Evolutionary conservation across 345 rosid genomes (phyloP).

Genomic region (Acer yangbiense): DNA sequence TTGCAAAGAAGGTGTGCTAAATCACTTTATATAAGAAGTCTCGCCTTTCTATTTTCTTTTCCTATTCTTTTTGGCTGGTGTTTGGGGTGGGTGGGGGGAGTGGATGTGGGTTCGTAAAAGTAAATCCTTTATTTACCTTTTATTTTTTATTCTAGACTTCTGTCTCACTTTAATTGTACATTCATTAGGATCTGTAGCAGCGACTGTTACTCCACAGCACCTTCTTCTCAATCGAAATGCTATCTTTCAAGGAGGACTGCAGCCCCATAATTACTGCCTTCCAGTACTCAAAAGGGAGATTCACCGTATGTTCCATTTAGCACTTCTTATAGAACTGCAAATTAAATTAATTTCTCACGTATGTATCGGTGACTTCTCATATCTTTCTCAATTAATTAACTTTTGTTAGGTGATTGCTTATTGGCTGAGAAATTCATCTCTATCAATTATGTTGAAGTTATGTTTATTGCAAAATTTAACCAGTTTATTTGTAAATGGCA

Average conservation of each 20-base stretch:
- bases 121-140: background rate
- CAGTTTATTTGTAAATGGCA: slow-evolving; percentile 2
- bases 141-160: background rate
- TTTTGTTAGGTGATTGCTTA: background rate
- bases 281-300: slow-evolving; percentile 92
- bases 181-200: slow-evolving; percentile 64
- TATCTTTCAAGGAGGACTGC: slow-evolving; percentile 92
- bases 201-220: slow-evolving; percentile 96
- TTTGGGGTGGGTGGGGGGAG: background rate
- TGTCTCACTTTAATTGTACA: slow-evolving; percentile 11
- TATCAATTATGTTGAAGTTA: background rate
- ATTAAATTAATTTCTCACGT: background rate
- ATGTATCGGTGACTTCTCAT: background rate
- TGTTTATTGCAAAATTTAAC: background rate
- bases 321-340: background rate
- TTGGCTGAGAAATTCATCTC: background rate
- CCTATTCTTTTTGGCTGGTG: background rate
- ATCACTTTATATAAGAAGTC: background rate
- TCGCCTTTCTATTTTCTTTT: slow-evolving; percentile 1
- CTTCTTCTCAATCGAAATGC: slow-evolving; percentile 91
- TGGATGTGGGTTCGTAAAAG: background rate
- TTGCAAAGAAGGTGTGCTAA: slow-evolving; percentile 65
- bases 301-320: slow-evolving; percentile 57
- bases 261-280: slow-evolving; percentile 92
- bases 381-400: background rate